Evolutionary conservation across 192 early-diverging fungal genomes (phyloP).

Genomic region (Coemansia sp.): DNA sequence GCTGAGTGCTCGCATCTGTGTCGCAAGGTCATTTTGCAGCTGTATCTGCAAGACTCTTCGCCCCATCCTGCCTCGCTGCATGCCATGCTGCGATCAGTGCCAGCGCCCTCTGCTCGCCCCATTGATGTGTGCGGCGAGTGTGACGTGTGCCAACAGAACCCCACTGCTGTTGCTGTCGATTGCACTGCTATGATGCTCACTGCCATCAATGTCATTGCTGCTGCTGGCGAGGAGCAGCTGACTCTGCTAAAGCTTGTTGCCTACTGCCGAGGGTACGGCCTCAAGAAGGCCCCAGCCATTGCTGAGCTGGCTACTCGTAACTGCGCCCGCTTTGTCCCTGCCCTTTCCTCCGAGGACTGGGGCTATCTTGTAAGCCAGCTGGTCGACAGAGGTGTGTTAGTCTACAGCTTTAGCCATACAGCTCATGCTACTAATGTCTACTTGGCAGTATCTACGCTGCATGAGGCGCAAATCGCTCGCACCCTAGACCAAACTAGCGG

Average conservation of each 20-base stretch:
- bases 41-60: conserved; percentile 50
- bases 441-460: conserved; percentile 23
- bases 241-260: conserved; percentile 33
- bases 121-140: conserved; percentile 54
- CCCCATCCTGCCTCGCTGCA: conserved; percentile 6
- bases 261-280: conserved; percentile 29
- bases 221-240: conserved; percentile 28
- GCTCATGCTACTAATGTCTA: conserved; percentile 63
- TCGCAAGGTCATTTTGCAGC: conserved; percentile 61
- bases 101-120: too few relatives aligned
- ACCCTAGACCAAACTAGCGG: conserved; percentile 19
- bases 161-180: conserved; percentile 43
- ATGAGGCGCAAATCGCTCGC: conserved; percentile 10
- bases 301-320: conserved; percentile 30
- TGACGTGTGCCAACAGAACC: conserved; percentile 14
- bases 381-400: conserved; percentile 52
- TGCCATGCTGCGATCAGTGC: neutral
- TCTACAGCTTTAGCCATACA: conserved; percentile 63
- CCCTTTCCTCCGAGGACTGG: conserved; percentile 36
- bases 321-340: conserved; percentile 9
- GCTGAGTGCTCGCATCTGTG: conserved; percentile 63
- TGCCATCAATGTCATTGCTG: conserved; percentile 21
- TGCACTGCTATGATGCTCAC: conserved; percentile 41
- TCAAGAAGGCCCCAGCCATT: conserved; percentile 18
- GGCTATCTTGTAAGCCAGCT: conserved; percentile 61